Evolutionary conservation across 768 basidiomycete species (phyloP).

Genomic region (Boletus insuetus): DNA sequence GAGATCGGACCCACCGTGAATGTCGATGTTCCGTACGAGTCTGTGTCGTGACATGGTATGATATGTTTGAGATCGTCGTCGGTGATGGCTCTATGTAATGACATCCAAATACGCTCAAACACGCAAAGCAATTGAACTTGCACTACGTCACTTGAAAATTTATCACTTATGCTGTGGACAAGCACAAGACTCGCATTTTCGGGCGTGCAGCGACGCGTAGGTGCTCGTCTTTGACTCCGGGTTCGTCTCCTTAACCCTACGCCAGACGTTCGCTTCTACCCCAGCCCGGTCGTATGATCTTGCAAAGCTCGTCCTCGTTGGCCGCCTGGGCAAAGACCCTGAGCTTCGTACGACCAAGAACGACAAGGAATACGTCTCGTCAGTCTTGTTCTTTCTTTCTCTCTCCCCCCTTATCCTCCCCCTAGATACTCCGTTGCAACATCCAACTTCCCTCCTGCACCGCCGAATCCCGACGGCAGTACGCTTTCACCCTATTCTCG

Average conservation of each 20-base stretch:
- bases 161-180: slow-evolving; percentile 44
- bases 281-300: slow-evolving; percentile 56
- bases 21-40: slow-evolving; percentile 80
- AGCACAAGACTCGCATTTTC: slow-evolving; percentile 44
- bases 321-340: slow-evolving; percentile 68
- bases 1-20: slow-evolving; percentile 49
- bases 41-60: slow-evolving; percentile 83
- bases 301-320: slow-evolving; percentile 75
- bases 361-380: slow-evolving; percentile 80
- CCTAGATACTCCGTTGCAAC: slow-evolving; percentile 78
- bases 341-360: slow-evolving; percentile 65
- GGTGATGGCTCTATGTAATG: too few relatives aligned
- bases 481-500: slow-evolving; percentile 22
- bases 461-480: slow-evolving; percentile 62
- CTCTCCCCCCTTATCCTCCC: not conserved
- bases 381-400: slow-evolving; percentile 25
- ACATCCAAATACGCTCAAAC: slow-evolving; percentile 22
- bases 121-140: not conserved
- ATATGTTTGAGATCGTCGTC: slow-evolving; percentile 6
- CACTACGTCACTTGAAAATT: too few relatives aligned
- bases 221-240: slow-evolving; percentile 19
- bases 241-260: not conserved
- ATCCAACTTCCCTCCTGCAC: slow-evolving; percentile 54
- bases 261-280: slow-evolving; percentile 65
- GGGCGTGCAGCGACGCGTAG: slow-evolving; percentile 47